phyloP scores from a whole-genome alignment of 1,139 yeast species.

The Torulaspora globosa region DNA sequence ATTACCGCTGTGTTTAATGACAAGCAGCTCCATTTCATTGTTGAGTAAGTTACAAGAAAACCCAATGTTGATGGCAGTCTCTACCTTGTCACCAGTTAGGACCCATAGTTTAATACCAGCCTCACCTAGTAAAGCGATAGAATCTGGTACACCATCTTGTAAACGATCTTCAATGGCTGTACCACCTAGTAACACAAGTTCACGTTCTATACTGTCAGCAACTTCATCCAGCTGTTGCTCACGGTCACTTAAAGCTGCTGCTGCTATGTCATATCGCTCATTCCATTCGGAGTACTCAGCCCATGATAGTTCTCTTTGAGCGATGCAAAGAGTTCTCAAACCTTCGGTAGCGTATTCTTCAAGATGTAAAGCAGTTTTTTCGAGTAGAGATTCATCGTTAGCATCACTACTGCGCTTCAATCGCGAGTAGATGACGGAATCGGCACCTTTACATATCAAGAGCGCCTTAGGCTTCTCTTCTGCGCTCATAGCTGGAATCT shows the following conservation, averaged over 20 bases:
- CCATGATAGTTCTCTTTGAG: slow-evolving; percentile 69
- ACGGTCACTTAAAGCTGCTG: slow-evolving; percentile 69
- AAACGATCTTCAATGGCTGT: slow-evolving; percentile 96
- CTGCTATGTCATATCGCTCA: slow-evolving; percentile 64
- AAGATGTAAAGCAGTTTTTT: slow-evolving; percentile 73
- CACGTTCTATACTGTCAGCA: slow-evolving; percentile 76
- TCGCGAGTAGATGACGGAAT: slow-evolving; percentile 79
- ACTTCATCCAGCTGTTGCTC: slow-evolving; percentile 74
- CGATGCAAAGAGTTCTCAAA: slow-evolving; percentile 87
- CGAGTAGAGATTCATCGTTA: slow-evolving; percentile 43
- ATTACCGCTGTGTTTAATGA: slow-evolving; percentile 51
- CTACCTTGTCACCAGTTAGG: slow-evolving; percentile 94
- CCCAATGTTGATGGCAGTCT: slow-evolving; percentile 96
- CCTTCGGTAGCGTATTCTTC: slow-evolving; percentile 97
- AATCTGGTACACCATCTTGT: slow-evolving; percentile 94
- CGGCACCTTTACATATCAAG: slow-evolving; percentile 89
- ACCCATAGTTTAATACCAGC: slow-evolving; percentile 98
- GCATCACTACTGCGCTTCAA: slow-evolving; percentile 42
- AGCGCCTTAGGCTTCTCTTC: slow-evolving; percentile 46
- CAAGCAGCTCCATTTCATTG: slow-evolving; percentile 80
- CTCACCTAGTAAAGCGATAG: slow-evolving; percentile 74
- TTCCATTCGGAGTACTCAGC: slow-evolving; percentile 65
- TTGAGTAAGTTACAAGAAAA: slow-evolving; percentile 88
- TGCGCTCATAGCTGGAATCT: slow-evolving; percentile 48
- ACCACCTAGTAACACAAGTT: slow-evolving; percentile 76